Percentiles rank a stretch among this genome's conserved stretches.
phyloP scores from a whole-genome alignment of 148 eudicot species.

The Silene latifolia region DNA sequence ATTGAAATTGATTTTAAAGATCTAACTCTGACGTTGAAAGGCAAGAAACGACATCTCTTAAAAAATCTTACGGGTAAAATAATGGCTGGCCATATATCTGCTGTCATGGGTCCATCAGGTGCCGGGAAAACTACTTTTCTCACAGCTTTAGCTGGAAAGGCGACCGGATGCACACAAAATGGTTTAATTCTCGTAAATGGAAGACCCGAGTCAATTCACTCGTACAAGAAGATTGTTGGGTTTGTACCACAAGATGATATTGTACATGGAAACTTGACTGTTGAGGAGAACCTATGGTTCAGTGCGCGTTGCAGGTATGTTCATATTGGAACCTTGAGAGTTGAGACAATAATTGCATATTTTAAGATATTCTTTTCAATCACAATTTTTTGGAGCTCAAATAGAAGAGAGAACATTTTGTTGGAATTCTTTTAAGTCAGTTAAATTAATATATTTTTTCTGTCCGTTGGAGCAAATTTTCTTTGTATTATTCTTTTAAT shows the following conservation, averaged over 20 bases:
- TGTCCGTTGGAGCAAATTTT: neutral
- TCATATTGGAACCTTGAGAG: neutral
- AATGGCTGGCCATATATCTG: conserved; percentile 63
- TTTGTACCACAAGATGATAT: conserved; percentile 91
- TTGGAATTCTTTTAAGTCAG: neutral
- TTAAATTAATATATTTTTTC: neutral
- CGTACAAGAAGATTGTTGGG: conserved; percentile 65
- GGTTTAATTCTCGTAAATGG: conserved; percentile 63
- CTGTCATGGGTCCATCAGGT: conserved; percentile 88
- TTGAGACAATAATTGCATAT: neutral
- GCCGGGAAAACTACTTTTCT: conserved; percentile 79
- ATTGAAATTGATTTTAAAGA: conserved; percentile 66
- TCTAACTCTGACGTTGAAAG: conserved; percentile 60
- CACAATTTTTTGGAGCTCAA: neutral
- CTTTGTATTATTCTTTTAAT: neutral
- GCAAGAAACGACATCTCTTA: conserved; percentile 51
- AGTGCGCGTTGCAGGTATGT: conserved; percentile 82
- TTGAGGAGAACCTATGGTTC: conserved; percentile 79
- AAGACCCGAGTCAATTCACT: conserved; percentile 50
- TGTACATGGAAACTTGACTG: conserved; percentile 77
- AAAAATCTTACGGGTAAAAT: conserved; percentile 65
- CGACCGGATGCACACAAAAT: conserved; percentile 50
- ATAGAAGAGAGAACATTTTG: neutral
- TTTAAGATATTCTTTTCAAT: neutral
- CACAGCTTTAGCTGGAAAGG: conserved; percentile 71